Evolutionary conservation across 1,284 basidiomycete genomes (phyloP), one percentile per base, ranked within the genome.

Genomic region (Ustilago nuda): DNA sequence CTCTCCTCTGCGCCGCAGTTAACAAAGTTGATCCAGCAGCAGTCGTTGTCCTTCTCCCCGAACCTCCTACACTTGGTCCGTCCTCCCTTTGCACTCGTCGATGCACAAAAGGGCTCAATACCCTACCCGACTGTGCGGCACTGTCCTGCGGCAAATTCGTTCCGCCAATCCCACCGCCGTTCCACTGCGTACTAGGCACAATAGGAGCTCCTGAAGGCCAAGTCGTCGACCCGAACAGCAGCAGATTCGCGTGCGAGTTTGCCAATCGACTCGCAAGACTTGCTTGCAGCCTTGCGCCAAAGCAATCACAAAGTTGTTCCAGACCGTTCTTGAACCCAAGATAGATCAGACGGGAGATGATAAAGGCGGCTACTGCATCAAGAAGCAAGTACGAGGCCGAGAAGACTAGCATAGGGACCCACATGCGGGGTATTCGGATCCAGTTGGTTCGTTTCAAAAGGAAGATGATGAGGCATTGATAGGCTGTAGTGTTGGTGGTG

Each of bases 291-390:
- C 73, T 48, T 0, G 68, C 59, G 2, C 64, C 39, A 39, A 67
- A 71, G n/a, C 61, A 53, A 51, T 67, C 64, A 35, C 56, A 70
- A 30, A 76, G 56, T 17, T 37, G 63, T 27, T 58, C 48, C 17
- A 71, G 1, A 12, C 48, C 51, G 48, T 65, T 67, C 4, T 50
- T 35, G 15, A 62, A 15, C 33, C 65, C 68, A 23, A 76, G 61
- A 27, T 76, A 76, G 61, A 76, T 61, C 32, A 76, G 62, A 7
- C 73, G 59, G 3, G 73, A 64, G 55, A 76, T 67, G 68, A 66
- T 53, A 15, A 72, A 61, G 11, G 63, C 73, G 8, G 54, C 59
- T 2, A 76, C 56, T 17, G 68, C 68, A 56, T 76, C 73, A 39
- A 76, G 68, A 3, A 76, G 59, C 46, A 76, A 51, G 56, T 76